A percentile compares a stretch with the other conserved stretches of the same genome.
phyloP scores from a whole-genome alignment of 202 grass and related monocot species.

The Saccharum hybrid region DNA sequence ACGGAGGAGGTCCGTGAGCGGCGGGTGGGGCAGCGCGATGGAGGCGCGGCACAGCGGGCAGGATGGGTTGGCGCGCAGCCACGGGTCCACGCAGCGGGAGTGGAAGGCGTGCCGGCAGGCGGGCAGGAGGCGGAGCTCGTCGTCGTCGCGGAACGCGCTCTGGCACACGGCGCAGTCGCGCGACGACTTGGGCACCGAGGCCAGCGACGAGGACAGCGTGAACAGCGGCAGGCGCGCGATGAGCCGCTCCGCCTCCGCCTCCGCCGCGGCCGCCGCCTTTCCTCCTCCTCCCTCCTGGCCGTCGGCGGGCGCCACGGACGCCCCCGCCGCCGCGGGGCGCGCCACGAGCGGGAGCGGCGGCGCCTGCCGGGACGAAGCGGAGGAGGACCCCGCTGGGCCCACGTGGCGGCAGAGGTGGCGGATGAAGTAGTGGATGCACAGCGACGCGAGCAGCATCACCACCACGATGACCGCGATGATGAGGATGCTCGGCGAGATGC shows the following conservation, averaged over 20 bases:
- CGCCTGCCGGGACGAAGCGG: slow-evolving; percentile 23
- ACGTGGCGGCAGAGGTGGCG: slow-evolving; percentile 57
- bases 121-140: slow-evolving; percentile 80
- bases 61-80: slow-evolving; percentile 69
- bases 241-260: slow-evolving; percentile 59
- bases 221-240: slow-evolving; percentile 72
- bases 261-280: slow-evolving; percentile 17
- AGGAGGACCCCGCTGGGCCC: background rate
- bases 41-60: slow-evolving; percentile 94
- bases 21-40: slow-evolving; percentile 62
- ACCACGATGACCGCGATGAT: slow-evolving; percentile 71
- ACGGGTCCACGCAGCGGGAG: slow-evolving; percentile 69
- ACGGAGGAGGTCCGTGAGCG: slow-evolving; percentile 55
- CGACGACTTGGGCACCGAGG: slow-evolving; percentile 56
- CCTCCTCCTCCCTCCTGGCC: slow-evolving; percentile 23
- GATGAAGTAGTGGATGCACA: slow-evolving; percentile 65
- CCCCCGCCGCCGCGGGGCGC: slow-evolving; percentile 11
- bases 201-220: slow-evolving; percentile 67
- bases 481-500: slow-evolving; percentile 61
- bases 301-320: slow-evolving; percentile 23
- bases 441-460: slow-evolving; percentile 60
- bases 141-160: slow-evolving; percentile 60
- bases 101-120: slow-evolving; percentile 92
- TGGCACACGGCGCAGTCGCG: slow-evolving; percentile 89
- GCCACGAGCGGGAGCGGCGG: slow-evolving; percentile 52